Base-by-base conservation (phyloP, 2,329 filamentous ascomycete species). In the Nigrograna mackinnonii region DNA sequence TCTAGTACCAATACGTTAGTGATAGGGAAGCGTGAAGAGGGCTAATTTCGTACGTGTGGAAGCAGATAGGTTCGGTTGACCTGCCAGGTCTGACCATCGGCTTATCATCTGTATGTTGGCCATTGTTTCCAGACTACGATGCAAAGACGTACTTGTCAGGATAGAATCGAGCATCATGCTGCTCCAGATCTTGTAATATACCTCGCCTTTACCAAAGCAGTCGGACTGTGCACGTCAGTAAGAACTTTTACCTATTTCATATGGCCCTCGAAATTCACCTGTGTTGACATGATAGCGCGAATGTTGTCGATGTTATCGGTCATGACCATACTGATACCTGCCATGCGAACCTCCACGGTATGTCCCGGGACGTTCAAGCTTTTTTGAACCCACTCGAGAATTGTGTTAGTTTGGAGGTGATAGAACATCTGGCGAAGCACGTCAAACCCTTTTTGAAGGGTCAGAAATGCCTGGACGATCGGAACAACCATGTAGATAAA, bases 121-220 rank as follows among this genome's bases (percentile, higher is more conserved):
- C 22, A n/a, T 31, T 9, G 33, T 7, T 14, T 39, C 37, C 5
- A 31, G 6, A 7, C 9, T 9, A 14, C 21, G 6, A 19, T 18
- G 16, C 5, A 20, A 26, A n/a, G 21, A 19, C 26, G 20, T 39
- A 39, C 37, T 46, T 13, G 44, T 43, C 31, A 46, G 28, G 17
- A 46, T 43, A 4, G 44, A 46, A 21, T 46, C 35, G 11, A 35
- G 39, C 44, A 43, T 46, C 35, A 46, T 18, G 30, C 39, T 43
- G 16, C 35, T 42, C 44, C 44, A 46, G 14, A 46, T 42, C 20
- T 42, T 46, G 22, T 35, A 39, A 22, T 42, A 46, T 6, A 32
- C 35, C 14, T 39, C 26, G 26, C 37, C 37, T 24, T 39, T 39
- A 5, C 37, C 37, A 32, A 39, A 36, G 22, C 34, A 36, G 34